A percentile compares a stretch with the other conserved stretches of the same genome.
These are phyloP conservation scores for Mrakia gelida DNA, from an alignment of 768 basidiomycete species.

Conservation along the genomic window DNA sequence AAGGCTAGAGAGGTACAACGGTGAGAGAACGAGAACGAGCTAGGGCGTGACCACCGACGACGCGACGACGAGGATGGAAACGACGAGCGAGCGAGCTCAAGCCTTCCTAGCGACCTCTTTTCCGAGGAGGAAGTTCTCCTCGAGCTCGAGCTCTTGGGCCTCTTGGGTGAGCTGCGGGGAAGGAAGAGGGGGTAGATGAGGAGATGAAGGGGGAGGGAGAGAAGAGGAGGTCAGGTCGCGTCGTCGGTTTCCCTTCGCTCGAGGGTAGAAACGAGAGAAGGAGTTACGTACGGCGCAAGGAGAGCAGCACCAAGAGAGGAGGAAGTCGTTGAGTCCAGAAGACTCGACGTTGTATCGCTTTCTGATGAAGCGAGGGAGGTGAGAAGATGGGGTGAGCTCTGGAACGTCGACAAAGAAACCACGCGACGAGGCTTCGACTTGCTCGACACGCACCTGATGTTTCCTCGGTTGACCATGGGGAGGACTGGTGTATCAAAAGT, in stretches of 20 bases:
- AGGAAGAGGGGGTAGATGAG: not conserved
- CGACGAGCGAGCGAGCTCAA: not conserved
- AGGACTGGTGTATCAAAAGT: not conserved
- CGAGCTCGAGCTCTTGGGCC: slow-evolving; percentile 1
- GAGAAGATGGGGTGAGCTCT: not conserved
- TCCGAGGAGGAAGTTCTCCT: slow-evolving; percentile 7
- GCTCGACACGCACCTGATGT: not conserved
- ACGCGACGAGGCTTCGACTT: too few relatives aligned
- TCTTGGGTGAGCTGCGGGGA: not conserved
- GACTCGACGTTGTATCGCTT: not conserved
- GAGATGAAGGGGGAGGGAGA: not conserved
- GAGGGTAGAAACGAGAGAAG: not conserved
- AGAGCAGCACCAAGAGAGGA: not conserved
- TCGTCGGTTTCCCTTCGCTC: not conserved
- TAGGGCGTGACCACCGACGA: too few relatives aligned
- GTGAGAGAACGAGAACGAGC: too few relatives aligned
- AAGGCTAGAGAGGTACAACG: too few relatives aligned
- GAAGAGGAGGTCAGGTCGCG: not conserved
- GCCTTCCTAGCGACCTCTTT: not conserved
- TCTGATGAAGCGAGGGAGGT: not conserved
- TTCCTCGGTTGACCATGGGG: not conserved
- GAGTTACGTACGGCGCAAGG: not conserved
- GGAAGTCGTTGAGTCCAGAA: not conserved
- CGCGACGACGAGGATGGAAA: too few relatives aligned
- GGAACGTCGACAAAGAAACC: not conserved